Base-by-base conservation (phyloP, 169 alveolate genomes). In the Sarcocystis neurona region DNA sequence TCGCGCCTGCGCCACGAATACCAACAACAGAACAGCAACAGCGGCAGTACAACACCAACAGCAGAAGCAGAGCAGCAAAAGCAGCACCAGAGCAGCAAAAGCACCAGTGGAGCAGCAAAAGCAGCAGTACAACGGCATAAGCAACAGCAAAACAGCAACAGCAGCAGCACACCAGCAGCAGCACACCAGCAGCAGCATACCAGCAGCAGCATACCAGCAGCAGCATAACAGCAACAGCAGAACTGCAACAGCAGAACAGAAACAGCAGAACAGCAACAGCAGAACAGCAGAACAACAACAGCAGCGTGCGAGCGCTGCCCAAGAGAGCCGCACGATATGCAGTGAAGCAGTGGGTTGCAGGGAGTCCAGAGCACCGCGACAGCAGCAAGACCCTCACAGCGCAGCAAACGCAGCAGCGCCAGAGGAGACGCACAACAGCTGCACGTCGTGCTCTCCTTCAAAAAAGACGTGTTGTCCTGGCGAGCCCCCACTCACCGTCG, bases 1-100 rank as follows among this genome's bases (percentile, higher is more conserved):
- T 94, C 97, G 60, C 94, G 92, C 41, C 97, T 95, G 89, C 30
- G n/a, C 0, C 4, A 30, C 20, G 41, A 12, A 20, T 12, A 34
- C 20, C 27, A 50, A n/a, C 43, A 77, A 3, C 32, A 50, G n/a
- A 20, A n/a, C n/a, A 3, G 27, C 20, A 23, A 79, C 56, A 80
- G 27, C 2, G 43, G 44, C 43, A 58, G n/a, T 32, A n/a, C 23
- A n/a, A 23, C n/a, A 5, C 27, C 37, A 18, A 50, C 10, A 37
- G 66, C 37, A 4, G 41, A 15, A 37, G 30, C 10, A 30, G 85
- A 5, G 58, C 10, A 63, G n/a, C 15, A 23, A 8, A 63, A 8
- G n/a, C 37, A 8, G 77, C 10, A 27, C 10, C 75, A 63, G 75
- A 5, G 41, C 12, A 27, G 41, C 41, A 27, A 63, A 63, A 12